Conservation (phyloP, 352 stramenopile genomes). For the Globisporangium radiosum region DNA sequence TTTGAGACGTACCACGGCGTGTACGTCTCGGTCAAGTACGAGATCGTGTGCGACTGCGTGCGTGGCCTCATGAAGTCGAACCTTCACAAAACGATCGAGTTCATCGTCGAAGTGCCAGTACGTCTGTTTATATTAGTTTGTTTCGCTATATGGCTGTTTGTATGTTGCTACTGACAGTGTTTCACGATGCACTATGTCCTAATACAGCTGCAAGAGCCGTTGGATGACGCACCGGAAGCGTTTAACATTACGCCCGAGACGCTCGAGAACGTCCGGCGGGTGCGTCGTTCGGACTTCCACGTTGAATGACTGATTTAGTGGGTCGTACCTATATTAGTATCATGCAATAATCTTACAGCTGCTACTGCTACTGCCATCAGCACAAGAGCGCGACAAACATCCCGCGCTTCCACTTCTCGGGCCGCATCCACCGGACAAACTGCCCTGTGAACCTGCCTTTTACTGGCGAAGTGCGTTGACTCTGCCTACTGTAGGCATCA, state of each 20-base stretch:
- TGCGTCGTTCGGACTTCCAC: conserved; percentile 9
- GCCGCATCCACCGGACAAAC: conserved; percentile 82
- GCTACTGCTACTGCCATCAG: conserved; percentile 12
- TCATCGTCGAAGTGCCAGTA: conserved; percentile 89
- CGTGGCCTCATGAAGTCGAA: conserved; percentile 86
- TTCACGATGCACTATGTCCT: too few relatives aligned
- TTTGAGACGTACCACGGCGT: conserved; percentile 92
- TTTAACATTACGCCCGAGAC: conserved; percentile 83
- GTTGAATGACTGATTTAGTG: not conserved
- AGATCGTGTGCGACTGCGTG: conserved; percentile 79
- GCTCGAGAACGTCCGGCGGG: conserved; percentile 74
- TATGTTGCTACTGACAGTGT: too few relatives aligned
- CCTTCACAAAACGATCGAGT: conserved; percentile 80
- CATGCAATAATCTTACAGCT: not conserved
- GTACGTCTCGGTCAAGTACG: conserved; percentile 89
- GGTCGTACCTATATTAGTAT: conserved; percentile 1
- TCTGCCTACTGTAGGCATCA: not conserved
- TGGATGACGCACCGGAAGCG: conserved; percentile 54
- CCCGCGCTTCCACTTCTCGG: conserved; percentile 76
- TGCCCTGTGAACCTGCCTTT: conserved; percentile 88
- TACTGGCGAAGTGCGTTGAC: conserved; percentile 68
- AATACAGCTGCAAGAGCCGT: conserved; percentile 38
- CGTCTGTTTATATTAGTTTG: conserved; percentile 1
- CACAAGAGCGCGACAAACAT: conserved; percentile 43
- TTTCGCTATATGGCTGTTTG: conserved; percentile 3